Evolutionary conservation across 257 asterid species (phyloP), one percentile per base, ranked within the genome.

Genomic region (Solanum habrochaites): DNA sequence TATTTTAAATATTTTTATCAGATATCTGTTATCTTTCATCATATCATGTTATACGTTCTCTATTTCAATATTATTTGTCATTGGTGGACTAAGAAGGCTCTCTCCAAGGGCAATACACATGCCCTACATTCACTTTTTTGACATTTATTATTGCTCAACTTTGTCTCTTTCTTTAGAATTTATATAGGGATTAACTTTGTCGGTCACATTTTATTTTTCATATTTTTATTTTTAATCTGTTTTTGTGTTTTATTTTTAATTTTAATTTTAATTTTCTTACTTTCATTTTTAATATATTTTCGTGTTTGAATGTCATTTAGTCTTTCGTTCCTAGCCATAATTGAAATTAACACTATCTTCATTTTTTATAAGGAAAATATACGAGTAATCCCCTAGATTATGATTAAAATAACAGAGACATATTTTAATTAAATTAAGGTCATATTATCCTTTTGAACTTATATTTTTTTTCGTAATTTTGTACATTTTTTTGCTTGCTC

Each of bases 381-480:
- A 5, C 1, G 0, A 37, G 2, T 37, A 37, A 37, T 5, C 1
- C 0, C 0, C 7, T 37, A 37, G 1, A 37, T 6, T 37, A 37
- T 37, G 1, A 1, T 37, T 37, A 0, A 37, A 37, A 37, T 37
- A 5, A 1, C 0, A 37, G 39, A 37, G 1, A 37, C 0, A 37
- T 6, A 37, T 5, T 1, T 37, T 37, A 37, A 37, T 37, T 37
- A 37, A 35, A 5, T 6, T 5, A 37, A 37, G 7, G 0, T 37
- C 0, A 1, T 37, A 37, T 37, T 1, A 37, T 35, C 0, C 1
- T 35, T 1, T 6, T 35, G 7, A 6, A 37, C 5, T 5, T 0
- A 37, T 37, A 37, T 5, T 1, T 37, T 37, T 37, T 37, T 37
- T 37, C 0, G 2, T 6, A 5, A 37, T 37, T 37, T 37, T 37